phyloP scores from a whole-genome alignment of 2,329 filamentous ascomycete species.

The Trichophyton verrucosum region DNA sequence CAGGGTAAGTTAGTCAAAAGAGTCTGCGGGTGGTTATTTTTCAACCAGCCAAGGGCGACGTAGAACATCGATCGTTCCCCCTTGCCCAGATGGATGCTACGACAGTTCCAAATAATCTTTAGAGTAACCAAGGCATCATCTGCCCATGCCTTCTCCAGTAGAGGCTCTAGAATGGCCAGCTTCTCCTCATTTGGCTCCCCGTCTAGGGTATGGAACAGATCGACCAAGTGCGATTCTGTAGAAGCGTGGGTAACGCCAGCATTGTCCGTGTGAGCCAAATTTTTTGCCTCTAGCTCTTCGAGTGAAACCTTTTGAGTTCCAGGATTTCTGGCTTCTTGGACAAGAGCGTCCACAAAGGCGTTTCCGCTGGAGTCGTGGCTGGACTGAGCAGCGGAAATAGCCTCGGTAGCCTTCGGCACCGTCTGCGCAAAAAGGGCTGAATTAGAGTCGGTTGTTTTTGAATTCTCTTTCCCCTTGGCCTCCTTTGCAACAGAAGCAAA shows the following conservation, averaged over 20 bases:
- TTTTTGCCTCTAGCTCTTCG: background rate
- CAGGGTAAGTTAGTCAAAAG: slow-evolving; percentile 43
- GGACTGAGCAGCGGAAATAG: background rate
- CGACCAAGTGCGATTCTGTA: slow-evolving; percentile 37
- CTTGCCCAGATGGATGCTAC: slow-evolving; percentile 51
- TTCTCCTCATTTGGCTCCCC: slow-evolving; percentile 30
- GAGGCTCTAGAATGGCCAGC: slow-evolving; percentile 22
- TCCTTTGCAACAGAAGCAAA: slow-evolving; percentile 1
- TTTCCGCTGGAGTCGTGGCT: background rate
- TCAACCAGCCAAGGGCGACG: slow-evolving; percentile 45
- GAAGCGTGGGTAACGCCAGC: slow-evolving; percentile 38
- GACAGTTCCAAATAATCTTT: slow-evolving; percentile 48
- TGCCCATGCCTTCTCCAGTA: slow-evolving; percentile 41
- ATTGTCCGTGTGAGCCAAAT: slow-evolving; percentile 41
- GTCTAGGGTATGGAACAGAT: slow-evolving; percentile 42
- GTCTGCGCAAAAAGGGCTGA: slow-evolving; percentile 20
- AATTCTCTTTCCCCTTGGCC: background rate
- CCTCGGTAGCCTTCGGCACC: slow-evolving; percentile 10
- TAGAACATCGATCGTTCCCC: slow-evolving; percentile 39
- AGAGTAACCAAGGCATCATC: slow-evolving; percentile 39
- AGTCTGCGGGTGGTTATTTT: slow-evolving; percentile 43
- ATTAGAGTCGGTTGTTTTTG: slow-evolving; percentile 13
- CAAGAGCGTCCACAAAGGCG: slow-evolving; percentile 5
- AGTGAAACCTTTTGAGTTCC: background rate
- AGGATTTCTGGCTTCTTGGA: background rate